Conservation (phyloP, 129 eudicot genomes). For the Artemisia annua region DNA sequence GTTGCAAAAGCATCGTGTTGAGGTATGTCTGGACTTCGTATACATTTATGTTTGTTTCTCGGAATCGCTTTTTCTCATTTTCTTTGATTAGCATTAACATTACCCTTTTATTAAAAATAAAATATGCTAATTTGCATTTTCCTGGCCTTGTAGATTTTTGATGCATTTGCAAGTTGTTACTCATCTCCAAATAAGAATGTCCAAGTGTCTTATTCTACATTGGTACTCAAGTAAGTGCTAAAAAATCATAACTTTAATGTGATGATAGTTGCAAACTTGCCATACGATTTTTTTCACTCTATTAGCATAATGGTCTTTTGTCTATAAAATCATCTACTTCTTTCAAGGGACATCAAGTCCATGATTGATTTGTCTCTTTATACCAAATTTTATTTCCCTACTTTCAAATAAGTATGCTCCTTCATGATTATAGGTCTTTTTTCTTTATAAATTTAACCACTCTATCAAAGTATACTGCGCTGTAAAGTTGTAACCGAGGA, state of each 20-base stretch:
- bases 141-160: slow-evolving; percentile 66
- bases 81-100: slow-evolving; percentile 11
- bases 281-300: not conserved
- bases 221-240: slow-evolving; percentile 84
- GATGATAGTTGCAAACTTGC: not conserved
- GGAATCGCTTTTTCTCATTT: not conserved
- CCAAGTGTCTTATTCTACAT: slow-evolving; percentile 81
- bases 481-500: too few species aligned
- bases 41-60: too few species aligned
- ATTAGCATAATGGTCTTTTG: not conserved
- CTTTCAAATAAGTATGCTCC: too few species aligned
- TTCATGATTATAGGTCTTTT: too few species aligned
- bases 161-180: slow-evolving; percentile 77
- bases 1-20: slow-evolving; percentile 75
- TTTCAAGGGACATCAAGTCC: not conserved
- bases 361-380: too few species aligned
- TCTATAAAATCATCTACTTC: not conserved
- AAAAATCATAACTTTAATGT: not conserved
- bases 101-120: not conserved
- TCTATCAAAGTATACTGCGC: too few species aligned
- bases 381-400: too few species aligned
- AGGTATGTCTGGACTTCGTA: slow-evolving; percentile 43
- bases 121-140: slow-evolving; percentile 19
- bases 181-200: slow-evolving; percentile 84
- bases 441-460: too few species aligned